Percentiles rank a stretch among this genome's conserved stretches.
phyloP scores from a whole-genome alignment of 2,329 filamentous ascomycete genomes.

The Diaporthe velutina region DNA sequence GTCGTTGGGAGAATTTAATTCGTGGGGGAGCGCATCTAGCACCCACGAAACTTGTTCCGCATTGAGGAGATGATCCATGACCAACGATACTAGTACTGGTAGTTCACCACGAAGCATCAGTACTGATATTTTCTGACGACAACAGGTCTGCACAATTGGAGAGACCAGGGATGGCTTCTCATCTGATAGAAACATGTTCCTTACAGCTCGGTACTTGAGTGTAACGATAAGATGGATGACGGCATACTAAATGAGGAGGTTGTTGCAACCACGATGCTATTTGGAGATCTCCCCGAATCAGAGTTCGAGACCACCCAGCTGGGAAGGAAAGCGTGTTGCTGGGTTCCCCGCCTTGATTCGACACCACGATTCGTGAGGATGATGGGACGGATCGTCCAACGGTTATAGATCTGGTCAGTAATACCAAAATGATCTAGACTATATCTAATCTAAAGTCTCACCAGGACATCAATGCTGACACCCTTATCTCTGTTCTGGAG shows the following conservation, averaged over 20 bases:
- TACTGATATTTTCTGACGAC: not conserved
- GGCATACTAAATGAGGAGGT: not conserved
- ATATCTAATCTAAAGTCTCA: not conserved
- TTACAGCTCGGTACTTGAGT: no score
- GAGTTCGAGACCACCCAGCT: not conserved
- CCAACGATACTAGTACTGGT: no score
- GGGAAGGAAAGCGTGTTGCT: not conserved
- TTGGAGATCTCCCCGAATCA: not conserved
- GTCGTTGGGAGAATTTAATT: no score
- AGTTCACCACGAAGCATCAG: no score
- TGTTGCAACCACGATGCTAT: not conserved
- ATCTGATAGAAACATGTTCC: no score
- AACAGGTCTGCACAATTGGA: not conserved
- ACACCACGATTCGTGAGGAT: conserved; percentile 7
- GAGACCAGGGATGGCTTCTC: no score
- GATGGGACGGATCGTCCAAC: not conserved
- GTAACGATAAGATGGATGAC: not conserved
- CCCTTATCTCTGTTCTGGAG: not conserved
- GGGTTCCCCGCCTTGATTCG: conserved; percentile 12
- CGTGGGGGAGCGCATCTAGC: no score
- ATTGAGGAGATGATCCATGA: no score
- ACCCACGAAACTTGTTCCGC: no score
- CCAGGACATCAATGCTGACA: not conserved
- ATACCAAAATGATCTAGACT: not conserved
- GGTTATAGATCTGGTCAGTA: not conserved